A percentile compares a stretch with the other conserved stretches of the same genome.
Evolutionary conservation across 2,329 filamentous ascomycete species (phyloP).

Genomic region (Colletotrichum sp.): DNA sequence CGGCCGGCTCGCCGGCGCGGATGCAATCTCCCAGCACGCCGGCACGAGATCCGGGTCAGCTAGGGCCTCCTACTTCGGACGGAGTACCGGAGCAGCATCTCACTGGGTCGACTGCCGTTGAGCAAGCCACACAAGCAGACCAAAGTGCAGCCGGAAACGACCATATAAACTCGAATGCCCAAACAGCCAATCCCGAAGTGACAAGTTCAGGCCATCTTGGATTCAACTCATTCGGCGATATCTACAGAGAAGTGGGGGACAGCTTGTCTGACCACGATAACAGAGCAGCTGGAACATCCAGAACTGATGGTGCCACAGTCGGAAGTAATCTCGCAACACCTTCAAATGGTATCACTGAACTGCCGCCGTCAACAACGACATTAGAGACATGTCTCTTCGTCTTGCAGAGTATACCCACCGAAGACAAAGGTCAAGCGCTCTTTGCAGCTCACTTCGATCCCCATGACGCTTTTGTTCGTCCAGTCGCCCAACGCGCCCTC

Average conservation of each 20-base stretch:
- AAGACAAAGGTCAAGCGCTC: neutral
- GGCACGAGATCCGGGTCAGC: neutral
- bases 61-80: neutral
- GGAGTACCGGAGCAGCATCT: neutral
- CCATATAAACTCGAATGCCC: fast-evolving
- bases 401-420: constrained; percentile 38
- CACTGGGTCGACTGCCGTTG: neutral
- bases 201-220: constrained; percentile 43
- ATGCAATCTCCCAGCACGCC: neutral
- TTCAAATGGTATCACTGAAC: neutral
- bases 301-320: neutral
- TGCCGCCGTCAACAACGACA: neutral
- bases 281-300: neutral
- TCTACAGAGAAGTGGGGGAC: constrained; percentile 45
- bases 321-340: constrained; percentile 18
- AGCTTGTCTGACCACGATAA: constrained; percentile 30
- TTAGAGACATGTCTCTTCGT: constrained; percentile 43
- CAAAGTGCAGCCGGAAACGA: neutral
- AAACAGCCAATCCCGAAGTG: neutral
- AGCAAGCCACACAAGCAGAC: neutral
- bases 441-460: constrained; percentile 20
- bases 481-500: constrained; percentile 6
- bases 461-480: constrained; percentile 24
- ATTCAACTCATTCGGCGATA: constrained; percentile 46
- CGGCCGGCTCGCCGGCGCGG: neutral